Evolutionary conservation across 2,329 filamentous ascomycete genomes (phyloP).

Genomic region (Neopestalotiopsis rosae): DNA sequence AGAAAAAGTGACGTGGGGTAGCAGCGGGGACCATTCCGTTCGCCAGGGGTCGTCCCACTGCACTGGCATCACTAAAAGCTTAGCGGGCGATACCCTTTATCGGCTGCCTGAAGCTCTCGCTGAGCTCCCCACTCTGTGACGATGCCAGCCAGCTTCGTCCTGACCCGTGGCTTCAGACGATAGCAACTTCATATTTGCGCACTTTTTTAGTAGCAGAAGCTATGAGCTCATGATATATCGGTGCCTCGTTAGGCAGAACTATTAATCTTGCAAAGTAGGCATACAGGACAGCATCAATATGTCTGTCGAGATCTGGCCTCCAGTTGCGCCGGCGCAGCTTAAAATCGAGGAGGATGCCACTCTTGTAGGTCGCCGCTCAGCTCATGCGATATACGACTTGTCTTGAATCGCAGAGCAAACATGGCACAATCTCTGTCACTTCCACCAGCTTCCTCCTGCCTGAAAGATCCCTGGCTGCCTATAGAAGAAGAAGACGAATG

Average conservation of each 20-base stretch:
- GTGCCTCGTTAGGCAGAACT: conserved; percentile 6
- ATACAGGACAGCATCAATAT: conserved; percentile 41
- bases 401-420: neutral
- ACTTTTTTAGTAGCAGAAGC: neutral
- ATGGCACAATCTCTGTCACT: conserved; percentile 16
- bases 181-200: conserved; percentile 1
- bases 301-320: conserved; percentile 66
- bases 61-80: neutral
- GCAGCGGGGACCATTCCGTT: conserved; percentile 1
- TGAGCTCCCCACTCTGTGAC: neutral
- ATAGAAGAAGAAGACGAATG: conserved; percentile 15
- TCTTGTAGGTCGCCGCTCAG: conserved; percentile 47
- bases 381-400: neutral
- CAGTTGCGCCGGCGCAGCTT: conserved; percentile 55
- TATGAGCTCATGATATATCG: conserved; percentile 14
- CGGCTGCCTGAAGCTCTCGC: neutral
- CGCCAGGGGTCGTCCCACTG: neutral
- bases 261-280: conserved; percentile 8
- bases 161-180: neutral
- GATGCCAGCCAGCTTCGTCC: neutral
- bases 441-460: conserved; percentile 1
- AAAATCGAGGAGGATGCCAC: conserved; percentile 54
- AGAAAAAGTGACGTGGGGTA: conserved; percentile 7
- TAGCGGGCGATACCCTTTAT: neutral
- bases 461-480: neutral